Evolutionary conservation across 495 filamentous ascomycete species (phyloP).

Genomic region (Usnea hakonensis): DNA sequence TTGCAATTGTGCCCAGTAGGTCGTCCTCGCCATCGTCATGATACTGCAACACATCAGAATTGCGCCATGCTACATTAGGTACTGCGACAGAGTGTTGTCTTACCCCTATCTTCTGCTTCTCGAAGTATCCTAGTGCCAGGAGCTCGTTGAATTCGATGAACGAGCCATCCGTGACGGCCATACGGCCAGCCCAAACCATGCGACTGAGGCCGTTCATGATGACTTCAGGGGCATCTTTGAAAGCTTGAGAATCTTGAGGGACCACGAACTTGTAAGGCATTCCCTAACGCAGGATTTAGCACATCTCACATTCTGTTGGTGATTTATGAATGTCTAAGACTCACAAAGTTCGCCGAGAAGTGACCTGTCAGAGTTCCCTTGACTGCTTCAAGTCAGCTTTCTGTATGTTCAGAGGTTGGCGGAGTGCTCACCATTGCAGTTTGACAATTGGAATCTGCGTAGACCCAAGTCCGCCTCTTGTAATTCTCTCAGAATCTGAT

Average conservation of each 20-base stretch:
- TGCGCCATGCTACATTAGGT: background rate
- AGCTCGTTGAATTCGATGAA: constrained; percentile 62
- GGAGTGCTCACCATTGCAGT: constrained; percentile 33
- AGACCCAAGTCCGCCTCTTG: constrained; percentile 53
- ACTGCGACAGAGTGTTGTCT: constrained; percentile 23
- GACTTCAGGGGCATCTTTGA: constrained; percentile 50
- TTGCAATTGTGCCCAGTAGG: constrained; percentile 68
- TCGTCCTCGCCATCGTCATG: constrained; percentile 80
- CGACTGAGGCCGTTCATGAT: constrained; percentile 53
- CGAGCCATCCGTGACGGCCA: constrained; percentile 31
- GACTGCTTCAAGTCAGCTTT: constrained; percentile 57
- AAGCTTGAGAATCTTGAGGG: constrained; percentile 50
- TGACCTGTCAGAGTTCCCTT: too few species aligned
- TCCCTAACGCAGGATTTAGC: constrained; percentile 42
- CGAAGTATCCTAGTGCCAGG: constrained; percentile 67
- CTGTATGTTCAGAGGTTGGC: constrained; percentile 20
- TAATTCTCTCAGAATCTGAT: constrained; percentile 56
- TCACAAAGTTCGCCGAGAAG: constrained; percentile 72
- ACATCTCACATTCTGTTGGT: too few species aligned
- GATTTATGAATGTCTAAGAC: constrained; percentile 21
- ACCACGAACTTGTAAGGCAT: constrained; percentile 80
- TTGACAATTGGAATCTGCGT: constrained; percentile 43
- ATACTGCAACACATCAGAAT: constrained; percentile 44
- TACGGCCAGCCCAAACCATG: constrained; percentile 56
- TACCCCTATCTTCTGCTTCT: constrained; percentile 60